A percentile compares a stretch with the other conserved stretches of the same genome.
Conservation (phyloP, 2,329 filamentous ascomycete species). For the Neodidymelliopsis sp. region DNA sequence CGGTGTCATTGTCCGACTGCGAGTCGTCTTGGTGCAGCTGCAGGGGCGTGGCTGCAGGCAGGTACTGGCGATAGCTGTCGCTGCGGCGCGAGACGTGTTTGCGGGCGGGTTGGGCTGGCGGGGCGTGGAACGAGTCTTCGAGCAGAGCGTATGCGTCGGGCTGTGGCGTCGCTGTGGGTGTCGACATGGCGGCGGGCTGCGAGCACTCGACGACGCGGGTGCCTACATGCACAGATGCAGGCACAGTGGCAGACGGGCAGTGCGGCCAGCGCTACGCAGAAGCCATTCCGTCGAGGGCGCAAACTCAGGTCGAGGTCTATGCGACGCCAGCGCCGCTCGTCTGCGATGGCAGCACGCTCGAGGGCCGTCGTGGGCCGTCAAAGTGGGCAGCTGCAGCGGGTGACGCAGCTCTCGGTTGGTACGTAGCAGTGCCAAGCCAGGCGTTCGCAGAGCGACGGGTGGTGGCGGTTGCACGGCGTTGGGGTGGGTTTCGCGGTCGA, state of each 20-base stretch:
- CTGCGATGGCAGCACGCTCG: slow-evolving; percentile 14
- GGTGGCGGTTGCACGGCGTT: slow-evolving; percentile 3
- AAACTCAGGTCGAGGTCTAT: slow-evolving; percentile 20
- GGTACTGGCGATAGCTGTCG: slow-evolving; percentile 35
- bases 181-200: slow-evolving; percentile 29
- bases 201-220: neutral
- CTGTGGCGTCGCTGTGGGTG: slow-evolving; percentile 30
- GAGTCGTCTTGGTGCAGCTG: slow-evolving; percentile 19
- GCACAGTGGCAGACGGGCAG: slow-evolving; percentile 6
- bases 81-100: slow-evolving; percentile 37
- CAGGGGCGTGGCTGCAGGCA: slow-evolving; percentile 34
- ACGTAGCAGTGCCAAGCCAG: slow-evolving; percentile 27
- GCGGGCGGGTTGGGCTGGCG: slow-evolving; percentile 36
- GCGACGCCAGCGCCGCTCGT: slow-evolving; percentile 24
- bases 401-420: slow-evolving; percentile 30
- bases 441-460: slow-evolving; percentile 20
- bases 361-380: neutral
- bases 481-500: slow-evolving; percentile 6
- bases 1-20: slow-evolving; percentile 38
- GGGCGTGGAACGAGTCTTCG: slow-evolving; percentile 41
- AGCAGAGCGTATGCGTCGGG: slow-evolving; percentile 40
- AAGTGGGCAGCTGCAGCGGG: slow-evolving; percentile 14
- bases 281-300: slow-evolving; percentile 32
- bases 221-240: no score
- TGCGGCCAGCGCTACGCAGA: slow-evolving; percentile 18